These are phyloP conservation scores for Dioscorea alata DNA, from an alignment of 106 monocot species.

Conservation along the genomic window DNA sequence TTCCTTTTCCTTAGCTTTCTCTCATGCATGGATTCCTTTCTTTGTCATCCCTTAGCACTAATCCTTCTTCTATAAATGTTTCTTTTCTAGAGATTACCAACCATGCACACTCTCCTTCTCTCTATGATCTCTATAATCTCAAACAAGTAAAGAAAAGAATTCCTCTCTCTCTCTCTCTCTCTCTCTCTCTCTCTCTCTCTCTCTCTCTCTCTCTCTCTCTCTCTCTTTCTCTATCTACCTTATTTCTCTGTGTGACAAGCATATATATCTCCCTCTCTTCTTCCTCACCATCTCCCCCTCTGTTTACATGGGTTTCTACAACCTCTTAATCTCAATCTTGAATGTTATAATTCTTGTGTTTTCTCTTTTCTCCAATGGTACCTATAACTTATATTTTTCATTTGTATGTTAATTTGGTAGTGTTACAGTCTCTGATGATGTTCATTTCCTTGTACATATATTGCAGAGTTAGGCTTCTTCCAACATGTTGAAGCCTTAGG, in stretches of 20 bases:
- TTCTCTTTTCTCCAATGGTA: constrained; percentile 20
- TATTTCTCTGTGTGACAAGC: no score
- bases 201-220: constrained; percentile 8
- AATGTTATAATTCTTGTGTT: constrained; percentile 28
- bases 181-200: background rate
- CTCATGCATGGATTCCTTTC: no score
- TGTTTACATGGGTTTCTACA: constrained; percentile 10
- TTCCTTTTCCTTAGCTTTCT: no score
- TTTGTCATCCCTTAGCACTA: no score
- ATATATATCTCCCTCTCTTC: background rate
- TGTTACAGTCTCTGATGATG: no score
- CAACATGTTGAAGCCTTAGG: constrained; percentile 26
- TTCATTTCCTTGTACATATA: background rate
- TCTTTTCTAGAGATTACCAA: no score
- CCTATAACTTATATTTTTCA: no score
- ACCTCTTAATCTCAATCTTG: constrained; percentile 1
- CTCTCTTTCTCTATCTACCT: background rate
- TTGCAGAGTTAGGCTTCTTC: constrained; percentile 39
- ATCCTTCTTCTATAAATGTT: no score
- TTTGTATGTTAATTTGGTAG: no score
- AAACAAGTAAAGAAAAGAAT: constrained; percentile 64
- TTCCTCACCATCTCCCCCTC: constrained; percentile 7
- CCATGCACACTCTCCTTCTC: no score
- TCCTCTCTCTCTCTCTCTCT: background rate
- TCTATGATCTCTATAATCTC: background rate